Base-by-base conservation (phyloP, 2,329 filamentous ascomycete genomes). In the Nemania bipapillata region DNA sequence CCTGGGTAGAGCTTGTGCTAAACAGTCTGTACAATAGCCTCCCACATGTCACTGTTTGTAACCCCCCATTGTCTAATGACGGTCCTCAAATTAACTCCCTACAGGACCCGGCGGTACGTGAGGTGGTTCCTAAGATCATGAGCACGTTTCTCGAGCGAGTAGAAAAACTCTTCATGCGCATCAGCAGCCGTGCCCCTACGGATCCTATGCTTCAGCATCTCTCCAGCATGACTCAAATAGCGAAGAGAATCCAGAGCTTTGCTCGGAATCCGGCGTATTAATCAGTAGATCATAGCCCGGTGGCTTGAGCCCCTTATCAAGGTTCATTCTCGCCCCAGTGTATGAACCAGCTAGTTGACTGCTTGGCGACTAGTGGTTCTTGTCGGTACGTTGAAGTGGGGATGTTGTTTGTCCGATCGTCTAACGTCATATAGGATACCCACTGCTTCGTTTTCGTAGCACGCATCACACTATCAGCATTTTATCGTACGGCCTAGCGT, bases 1-100 rank as follows among this genome's bases (percentile, higher is more conserved):
- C 81, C 24, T 89, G 89, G 86, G 82, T 90, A 47, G 88, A 90
- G 75, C 83, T 85, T 73, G 85, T 89, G 45, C 80, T 91, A n/a
- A 79, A 83, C 47, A 82, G 84, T 30, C 85, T 90, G 71, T 81
- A 83, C 64, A 80, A 81, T 61, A 82, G 82, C 56, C 75, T 87
- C 11, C 78, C 81, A 2, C 81, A 79, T 64, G 56, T 73, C 59
- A 82, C 86, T 79, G 87, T 89, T 81, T 80, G 86, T 84, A 47
- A 54, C 57, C 58, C 52, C 30, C 54, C 66, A 7, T 49, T 66
- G 17, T 57, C 52, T 45, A 60, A 55, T 63, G 12, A 70, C 42
- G 52, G 67, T 68, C 68, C 72, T 64, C 66, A 73, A 64, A 75
- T 81, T 77, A 79, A 76, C 66, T 50, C 54, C 40, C 28, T 69